phyloP scores from a whole-genome alignment of 2,329 filamentous ascomycete genomes.

The Sphaerostilbella broomeana region DNA sequence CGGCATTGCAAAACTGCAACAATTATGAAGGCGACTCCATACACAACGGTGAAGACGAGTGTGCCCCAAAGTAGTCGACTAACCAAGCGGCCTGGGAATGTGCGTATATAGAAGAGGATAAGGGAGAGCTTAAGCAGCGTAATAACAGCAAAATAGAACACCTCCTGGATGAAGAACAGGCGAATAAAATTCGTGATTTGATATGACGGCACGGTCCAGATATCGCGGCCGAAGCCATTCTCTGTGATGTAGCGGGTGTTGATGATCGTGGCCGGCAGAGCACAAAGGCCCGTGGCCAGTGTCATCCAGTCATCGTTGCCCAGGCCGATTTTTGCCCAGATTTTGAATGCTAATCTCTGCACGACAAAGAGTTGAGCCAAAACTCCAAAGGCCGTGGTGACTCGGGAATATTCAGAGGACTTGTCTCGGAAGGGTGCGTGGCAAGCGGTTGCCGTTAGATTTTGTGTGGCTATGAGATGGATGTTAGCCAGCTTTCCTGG shows the following conservation, averaged over 20 bases:
- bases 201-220: constrained; percentile 40
- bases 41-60: constrained; percentile 32
- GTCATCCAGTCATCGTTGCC: constrained; percentile 34
- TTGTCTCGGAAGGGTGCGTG: constrained; percentile 24
- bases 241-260: constrained; percentile 24
- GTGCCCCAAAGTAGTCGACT: constrained; percentile 37
- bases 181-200: constrained; percentile 38
- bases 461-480: constrained; percentile 21
- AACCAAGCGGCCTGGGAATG: constrained; percentile 40
- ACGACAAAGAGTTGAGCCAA: constrained; percentile 35
- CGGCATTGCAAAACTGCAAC: constrained; percentile 43
- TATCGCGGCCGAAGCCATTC: constrained; percentile 43
- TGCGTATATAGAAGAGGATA: constrained; percentile 48
- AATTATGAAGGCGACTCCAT: constrained; percentile 36
- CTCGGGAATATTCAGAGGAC: constrained; percentile 26
- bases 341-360: constrained; percentile 33
- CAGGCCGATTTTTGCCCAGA: constrained; percentile 28
- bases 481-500: too few relatives aligned
- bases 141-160: constrained; percentile 41
- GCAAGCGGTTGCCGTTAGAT: constrained; percentile 19
- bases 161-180: constrained; percentile 37
- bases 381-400: constrained; percentile 28
- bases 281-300: constrained; percentile 19
- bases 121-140: constrained; percentile 45
- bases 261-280: constrained; percentile 24